phyloP scores from a whole-genome alignment of 805 yeast species.

The Candida suzukii region DNA sequence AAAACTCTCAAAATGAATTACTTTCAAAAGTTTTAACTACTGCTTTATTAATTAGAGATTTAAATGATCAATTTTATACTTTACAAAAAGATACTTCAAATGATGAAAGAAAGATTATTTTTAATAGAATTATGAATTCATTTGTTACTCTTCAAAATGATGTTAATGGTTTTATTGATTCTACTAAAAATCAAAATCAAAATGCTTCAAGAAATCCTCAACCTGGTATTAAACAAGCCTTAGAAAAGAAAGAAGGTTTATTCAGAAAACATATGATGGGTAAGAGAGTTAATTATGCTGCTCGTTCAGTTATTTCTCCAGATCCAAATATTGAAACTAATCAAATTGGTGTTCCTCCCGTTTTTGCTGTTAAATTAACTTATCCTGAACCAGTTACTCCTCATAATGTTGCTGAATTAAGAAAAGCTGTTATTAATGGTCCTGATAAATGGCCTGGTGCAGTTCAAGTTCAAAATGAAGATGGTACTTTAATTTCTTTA shows the following conservation, averaged over 20 bases:
- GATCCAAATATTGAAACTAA: slow-evolving; percentile 98
- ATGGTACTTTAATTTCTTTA: slow-evolving; percentile 75
- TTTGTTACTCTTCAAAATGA: slow-evolving; percentile 94
- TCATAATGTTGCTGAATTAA: slow-evolving; percentile 80
- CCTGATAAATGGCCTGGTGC: slow-evolving; percentile 99
- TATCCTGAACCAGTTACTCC: slow-evolving; percentile 98
- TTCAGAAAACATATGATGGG: slow-evolving; percentile 99
- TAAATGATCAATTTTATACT: slow-evolving; percentile 73
- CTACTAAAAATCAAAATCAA: slow-evolving; percentile 77
- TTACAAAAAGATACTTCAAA: slow-evolving; percentile 54
- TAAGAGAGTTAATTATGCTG: slow-evolving; percentile 97
- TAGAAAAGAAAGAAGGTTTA: slow-evolving; percentile 97
- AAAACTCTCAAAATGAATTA: slow-evolving; percentile 87
- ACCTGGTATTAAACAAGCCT: slow-evolving; percentile 96
- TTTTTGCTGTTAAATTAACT: slow-evolving; percentile 89
- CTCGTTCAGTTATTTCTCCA: slow-evolving; percentile 97
- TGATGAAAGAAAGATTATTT: slow-evolving; percentile 69
- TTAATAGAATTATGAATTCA: slow-evolving; percentile 89
- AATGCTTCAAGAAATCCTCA: slow-evolving; percentile 63
- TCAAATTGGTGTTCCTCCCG: slow-evolving; percentile 99
- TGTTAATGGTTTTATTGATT: slow-evolving; percentile 88
- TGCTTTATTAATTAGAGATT: slow-evolving; percentile 74
- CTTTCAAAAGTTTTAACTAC: slow-evolving; percentile 76
- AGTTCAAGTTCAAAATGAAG: slow-evolving; percentile 90
- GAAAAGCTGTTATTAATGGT: slow-evolving; percentile 95